Evolutionary conservation across 1,284 basidiomycete species (phyloP).

Genomic region (Puccinia novopanici): DNA sequence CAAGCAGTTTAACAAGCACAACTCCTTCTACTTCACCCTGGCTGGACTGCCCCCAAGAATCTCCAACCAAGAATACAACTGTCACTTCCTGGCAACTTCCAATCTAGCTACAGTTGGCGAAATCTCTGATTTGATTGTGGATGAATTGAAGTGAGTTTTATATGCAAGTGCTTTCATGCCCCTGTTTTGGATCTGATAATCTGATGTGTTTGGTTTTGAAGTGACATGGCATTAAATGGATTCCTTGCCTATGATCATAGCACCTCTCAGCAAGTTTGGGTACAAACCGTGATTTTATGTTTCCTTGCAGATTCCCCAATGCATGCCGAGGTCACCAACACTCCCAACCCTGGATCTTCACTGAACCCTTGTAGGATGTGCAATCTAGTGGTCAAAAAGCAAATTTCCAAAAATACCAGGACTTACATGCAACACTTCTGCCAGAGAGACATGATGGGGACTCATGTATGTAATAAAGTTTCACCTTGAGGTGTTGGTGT

Average conservation of each 20-base stretch:
- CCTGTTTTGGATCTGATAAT: no score
- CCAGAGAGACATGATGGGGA: background rate
- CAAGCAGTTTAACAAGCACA: conserved; percentile 26
- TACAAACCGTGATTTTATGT: background rate
- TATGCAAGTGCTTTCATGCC: background rate
- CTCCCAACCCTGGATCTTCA: background rate
- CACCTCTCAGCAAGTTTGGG: background rate
- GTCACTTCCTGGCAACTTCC: conserved; percentile 5
- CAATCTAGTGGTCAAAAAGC: background rate
- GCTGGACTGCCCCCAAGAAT: background rate
- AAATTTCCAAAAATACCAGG: background rate
- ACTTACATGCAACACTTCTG: background rate
- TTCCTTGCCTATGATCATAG: background rate
- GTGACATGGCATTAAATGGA: background rate
- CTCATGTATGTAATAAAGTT: background rate
- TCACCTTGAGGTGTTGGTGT: background rate
- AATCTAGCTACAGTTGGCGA: background rate
- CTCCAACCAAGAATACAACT: background rate
- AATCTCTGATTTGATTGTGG: conserved; percentile 1
- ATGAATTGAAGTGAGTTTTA: conserved; percentile 11
- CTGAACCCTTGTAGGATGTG: background rate
- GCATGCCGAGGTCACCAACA: conserved; percentile 7
- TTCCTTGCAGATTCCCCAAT: conserved; percentile 4
- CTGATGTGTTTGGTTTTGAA: background rate
- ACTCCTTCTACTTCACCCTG: background rate